phyloP scores from a whole-genome alignment of 225 moss, liverwort and hornwort species.

The Marchantia polymorpha region DNA sequence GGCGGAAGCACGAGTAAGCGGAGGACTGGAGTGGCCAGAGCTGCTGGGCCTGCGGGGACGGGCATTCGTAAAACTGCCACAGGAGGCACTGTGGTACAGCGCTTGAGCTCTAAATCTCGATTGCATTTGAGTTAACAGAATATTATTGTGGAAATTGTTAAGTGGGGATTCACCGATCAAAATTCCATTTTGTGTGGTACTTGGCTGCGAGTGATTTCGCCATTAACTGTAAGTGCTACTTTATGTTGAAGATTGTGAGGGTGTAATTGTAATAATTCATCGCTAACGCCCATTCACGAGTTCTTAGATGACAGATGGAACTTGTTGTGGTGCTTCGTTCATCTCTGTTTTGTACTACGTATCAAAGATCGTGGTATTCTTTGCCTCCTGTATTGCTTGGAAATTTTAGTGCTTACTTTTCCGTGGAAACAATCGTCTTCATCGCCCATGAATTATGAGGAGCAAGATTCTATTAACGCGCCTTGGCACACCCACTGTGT shows the following conservation, averaged over 20 bases:
- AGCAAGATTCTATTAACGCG: not conserved
- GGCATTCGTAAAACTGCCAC: conserved; percentile 22
- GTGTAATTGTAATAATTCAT: too few species aligned
- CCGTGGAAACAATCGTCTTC: not conserved
- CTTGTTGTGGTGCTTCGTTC: not conserved
- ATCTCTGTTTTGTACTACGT: not conserved
- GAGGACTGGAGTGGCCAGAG: conserved; percentile 21
- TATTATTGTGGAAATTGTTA: too few species aligned
- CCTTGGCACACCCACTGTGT: not conserved
- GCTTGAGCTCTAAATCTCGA: not conserved
- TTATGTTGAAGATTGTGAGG: too few species aligned
- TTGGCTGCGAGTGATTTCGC: too few species aligned
- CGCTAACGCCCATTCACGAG: too few species aligned
- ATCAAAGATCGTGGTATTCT: not conserved
- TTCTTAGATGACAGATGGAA: too few species aligned
- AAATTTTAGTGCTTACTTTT: not conserved
- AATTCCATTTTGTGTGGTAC: too few species aligned
- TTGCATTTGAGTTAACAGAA: not conserved
- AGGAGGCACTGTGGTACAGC: conserved; percentile 18
- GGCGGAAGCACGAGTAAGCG: not conserved
- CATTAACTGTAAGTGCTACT: too few species aligned
- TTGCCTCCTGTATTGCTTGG: not conserved
- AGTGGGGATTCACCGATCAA: too few species aligned
- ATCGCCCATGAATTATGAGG: not conserved
- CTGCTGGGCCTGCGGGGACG: conserved; percentile 18